Evolutionary conservation across 352 stramenopile genomes (phyloP).

Genomic region (Phytopythium cucurbitacearum): DNA sequence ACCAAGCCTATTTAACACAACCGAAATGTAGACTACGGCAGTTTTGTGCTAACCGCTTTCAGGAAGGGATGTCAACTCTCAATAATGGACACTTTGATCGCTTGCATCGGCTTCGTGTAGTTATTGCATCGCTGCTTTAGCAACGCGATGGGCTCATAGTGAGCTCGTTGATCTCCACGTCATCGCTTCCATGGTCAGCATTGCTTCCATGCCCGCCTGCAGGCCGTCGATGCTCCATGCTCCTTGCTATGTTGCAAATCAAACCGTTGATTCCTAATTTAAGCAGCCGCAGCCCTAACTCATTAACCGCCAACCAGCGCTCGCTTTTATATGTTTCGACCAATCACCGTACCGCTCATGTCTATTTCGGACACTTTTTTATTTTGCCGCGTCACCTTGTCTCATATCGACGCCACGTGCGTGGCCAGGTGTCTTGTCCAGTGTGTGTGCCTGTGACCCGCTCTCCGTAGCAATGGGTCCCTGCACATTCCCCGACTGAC

Average conservation of each 20-base stretch:
- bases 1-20: conserved; percentile 3
- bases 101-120: no score
- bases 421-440: conserved; percentile 1
- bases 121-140: no score
- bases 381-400: neutral
- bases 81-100: no score
- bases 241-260: neutral
- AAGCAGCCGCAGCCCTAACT: neutral
- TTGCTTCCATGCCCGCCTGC: no score
- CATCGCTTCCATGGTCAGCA: no score
- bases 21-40: neutral
- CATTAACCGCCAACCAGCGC: conserved; percentile 4
- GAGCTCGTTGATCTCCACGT: no score
- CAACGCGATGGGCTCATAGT: no score
- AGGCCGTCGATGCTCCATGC: no score
- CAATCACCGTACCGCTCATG: no score
- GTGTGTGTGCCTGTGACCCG: conserved; percentile 1
- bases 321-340: neutral
- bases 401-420: conserved; percentile 3
- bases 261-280: conserved; percentile 1
- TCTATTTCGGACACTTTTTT: neutral
- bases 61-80: no score
- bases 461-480: neutral
- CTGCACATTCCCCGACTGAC: neutral
- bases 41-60: no score